Evolutionary conservation across 2,329 filamentous ascomycete species (phyloP).

Genomic region (Fusarium ramigenum): DNA sequence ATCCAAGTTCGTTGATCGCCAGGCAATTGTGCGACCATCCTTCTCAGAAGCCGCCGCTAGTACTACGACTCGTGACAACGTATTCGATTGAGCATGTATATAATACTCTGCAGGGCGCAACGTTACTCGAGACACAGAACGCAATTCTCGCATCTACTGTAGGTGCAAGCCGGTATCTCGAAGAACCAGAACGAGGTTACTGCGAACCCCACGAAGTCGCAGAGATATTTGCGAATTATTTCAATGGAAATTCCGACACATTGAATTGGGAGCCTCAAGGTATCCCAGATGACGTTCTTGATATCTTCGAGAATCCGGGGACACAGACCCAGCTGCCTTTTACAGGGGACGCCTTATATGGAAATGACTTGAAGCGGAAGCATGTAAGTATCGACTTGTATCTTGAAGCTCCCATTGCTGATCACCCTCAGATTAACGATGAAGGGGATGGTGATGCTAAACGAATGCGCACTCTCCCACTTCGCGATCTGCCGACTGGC

Average conservation of each 20-base stretch:
- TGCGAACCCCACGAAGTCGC: conserved; percentile 59
- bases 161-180: conserved; percentile 50
- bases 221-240: conserved; percentile 56
- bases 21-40: conserved; percentile 31
- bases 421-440: conserved; percentile 37
- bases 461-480: conserved; percentile 42
- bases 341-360: conserved; percentile 25
- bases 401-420: background rate
- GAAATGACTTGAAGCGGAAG: conserved; percentile 57
- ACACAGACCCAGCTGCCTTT: conserved; percentile 44
- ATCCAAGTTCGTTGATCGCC: conserved; percentile 52
- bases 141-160: conserved; percentile 53
- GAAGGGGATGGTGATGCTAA: conserved; percentile 48
- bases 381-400: conserved; percentile 50
- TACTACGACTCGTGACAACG: conserved; percentile 59
- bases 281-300: conserved; percentile 60
- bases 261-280: conserved; percentile 58
- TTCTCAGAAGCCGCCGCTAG: conserved; percentile 50
- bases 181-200: conserved; percentile 52
- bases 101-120: conserved; percentile 50
- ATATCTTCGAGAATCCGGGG: conserved; percentile 56
- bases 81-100: conserved; percentile 66
- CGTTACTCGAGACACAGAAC: conserved; percentile 58
- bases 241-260: conserved; percentile 50
- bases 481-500: conserved; percentile 29